Evolutionary conservation across 768 basidiomycete species (phyloP).

Genomic region (Mrakia blollopis): DNA sequence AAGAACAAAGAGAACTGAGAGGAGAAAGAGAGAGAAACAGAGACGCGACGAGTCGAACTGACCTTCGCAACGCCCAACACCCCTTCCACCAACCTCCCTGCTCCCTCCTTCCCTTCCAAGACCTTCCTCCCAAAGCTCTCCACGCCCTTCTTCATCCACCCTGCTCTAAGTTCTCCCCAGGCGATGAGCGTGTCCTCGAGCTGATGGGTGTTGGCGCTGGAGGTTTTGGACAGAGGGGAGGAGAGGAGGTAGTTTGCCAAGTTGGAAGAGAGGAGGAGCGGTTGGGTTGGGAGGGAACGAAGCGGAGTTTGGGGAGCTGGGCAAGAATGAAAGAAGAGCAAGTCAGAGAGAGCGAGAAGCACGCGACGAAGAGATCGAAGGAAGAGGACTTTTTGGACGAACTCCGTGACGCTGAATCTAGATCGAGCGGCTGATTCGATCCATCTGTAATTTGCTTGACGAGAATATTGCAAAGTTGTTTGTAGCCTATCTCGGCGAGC

Average conservation of each 20-base stretch:
- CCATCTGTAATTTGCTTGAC: neutral
- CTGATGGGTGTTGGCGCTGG: neutral
- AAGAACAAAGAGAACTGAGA: neutral
- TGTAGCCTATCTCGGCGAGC: constrained; percentile 20
- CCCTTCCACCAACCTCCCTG: constrained; percentile 9
- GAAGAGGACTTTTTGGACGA: neutral
- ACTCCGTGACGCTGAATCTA: constrained; percentile 1
- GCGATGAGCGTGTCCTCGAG: neutral
- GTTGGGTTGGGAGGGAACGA: constrained; percentile 10
- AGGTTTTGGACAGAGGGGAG: constrained; percentile 1
- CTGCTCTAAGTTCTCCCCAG: constrained; percentile 10
- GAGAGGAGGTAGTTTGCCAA: constrained; percentile 13
- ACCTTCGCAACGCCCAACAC: constrained; percentile 8
- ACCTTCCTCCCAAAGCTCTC: constrained; percentile 10
- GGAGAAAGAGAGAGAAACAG: neutral
- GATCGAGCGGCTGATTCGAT: neutral
- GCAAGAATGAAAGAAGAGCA: neutral
- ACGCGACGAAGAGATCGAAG: no score
- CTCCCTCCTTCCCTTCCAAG: neutral
- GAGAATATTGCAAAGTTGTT: constrained; percentile 15
- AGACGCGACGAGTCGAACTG: neutral
- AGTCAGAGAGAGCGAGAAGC: neutral
- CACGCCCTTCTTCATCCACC: constrained; percentile 20
- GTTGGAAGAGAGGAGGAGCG: neutral
- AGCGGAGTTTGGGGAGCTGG: neutral